phyloP scores from a whole-genome alignment of 1,284 basidiomycete species.

The Rhizoctonia solani region DNA sequence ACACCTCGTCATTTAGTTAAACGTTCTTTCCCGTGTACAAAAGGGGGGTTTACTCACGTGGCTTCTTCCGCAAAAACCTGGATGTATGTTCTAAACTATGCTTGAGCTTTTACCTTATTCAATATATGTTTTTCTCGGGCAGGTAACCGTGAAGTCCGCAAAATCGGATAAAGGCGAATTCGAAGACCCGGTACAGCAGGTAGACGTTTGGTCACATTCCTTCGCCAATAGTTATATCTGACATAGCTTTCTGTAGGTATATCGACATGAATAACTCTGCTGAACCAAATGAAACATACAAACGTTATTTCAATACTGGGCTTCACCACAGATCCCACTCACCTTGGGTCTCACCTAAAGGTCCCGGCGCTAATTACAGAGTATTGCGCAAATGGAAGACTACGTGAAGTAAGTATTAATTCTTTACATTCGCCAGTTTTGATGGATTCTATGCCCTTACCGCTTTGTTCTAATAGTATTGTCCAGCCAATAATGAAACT shows the following conservation, averaged over 20 bases:
- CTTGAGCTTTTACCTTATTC: background rate
- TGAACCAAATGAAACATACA: constrained; percentile 2
- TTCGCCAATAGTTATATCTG: background rate
- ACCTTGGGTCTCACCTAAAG: background rate
- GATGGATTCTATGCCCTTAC: no score
- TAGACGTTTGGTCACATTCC: background rate
- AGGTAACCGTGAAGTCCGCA: constrained; percentile 3
- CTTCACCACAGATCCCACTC: constrained; percentile 1
- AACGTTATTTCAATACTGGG: constrained; percentile 13
- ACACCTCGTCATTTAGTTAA: background rate
- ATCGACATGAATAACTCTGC: constrained; percentile 10
- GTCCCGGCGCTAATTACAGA: constrained; percentile 18
- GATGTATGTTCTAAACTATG: background rate
- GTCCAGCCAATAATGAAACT: background rate
- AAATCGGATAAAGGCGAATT: constrained; percentile 1
- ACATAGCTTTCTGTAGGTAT: background rate
- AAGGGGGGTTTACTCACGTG: constrained; percentile 7
- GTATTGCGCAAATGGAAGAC: constrained; percentile 10
- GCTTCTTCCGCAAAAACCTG: constrained; percentile 1
- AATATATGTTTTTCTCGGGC: background rate
- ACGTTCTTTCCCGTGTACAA: background rate
- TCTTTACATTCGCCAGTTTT: background rate
- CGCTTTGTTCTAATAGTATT: background rate
- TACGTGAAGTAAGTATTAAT: constrained; percentile 4
- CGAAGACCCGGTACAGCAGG: background rate